A percentile compares a stretch with the other conserved stretches of the same genome.
Evolutionary conservation across 495 filamentous ascomycete species (phyloP).

Genomic region (Cetradonia linearis): DNA sequence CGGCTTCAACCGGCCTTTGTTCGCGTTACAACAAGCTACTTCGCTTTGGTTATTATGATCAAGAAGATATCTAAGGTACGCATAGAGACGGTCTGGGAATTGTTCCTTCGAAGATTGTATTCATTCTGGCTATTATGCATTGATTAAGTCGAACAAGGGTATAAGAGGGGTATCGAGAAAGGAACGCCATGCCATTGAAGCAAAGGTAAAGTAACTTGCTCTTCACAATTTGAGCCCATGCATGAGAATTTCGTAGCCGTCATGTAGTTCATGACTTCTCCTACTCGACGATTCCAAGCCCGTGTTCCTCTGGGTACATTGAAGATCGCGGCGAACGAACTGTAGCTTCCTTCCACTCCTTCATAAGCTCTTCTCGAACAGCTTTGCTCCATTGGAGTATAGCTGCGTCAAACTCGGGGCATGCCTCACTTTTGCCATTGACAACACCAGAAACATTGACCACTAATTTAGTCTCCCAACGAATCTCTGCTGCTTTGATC

Average conservation of each 20-base stretch:
- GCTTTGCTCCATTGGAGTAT: conserved; percentile 66
- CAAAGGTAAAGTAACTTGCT: not conserved
- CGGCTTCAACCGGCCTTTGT: not conserved
- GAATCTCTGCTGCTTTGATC: conserved; percentile 88
- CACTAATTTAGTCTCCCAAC: conserved; percentile 82
- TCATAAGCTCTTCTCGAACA: conserved; percentile 65
- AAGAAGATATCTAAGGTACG: not conserved
- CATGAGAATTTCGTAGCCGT: conserved; percentile 1
- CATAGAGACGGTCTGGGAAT: not conserved
- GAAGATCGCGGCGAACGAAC: conserved; percentile 1
- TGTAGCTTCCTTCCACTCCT: conserved; percentile 42
- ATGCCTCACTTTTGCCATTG: conserved; percentile 54
- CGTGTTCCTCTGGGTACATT: conserved; percentile 6
- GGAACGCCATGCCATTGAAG: not conserved
- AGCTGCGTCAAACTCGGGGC: conserved; percentile 70
- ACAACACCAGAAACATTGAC: conserved; percentile 83
- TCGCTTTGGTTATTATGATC: not conserved
- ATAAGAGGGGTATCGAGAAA: conserved; percentile 13
- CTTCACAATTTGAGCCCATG: not conserved
- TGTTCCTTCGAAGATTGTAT: not conserved
- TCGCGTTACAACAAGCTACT: not conserved
- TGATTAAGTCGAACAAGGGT: not conserved
- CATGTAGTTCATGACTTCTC: conserved; percentile 11
- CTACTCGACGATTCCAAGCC: not conserved
- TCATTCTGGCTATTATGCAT: not conserved